Evolutionary conservation across 2,329 filamentous ascomycete genomes (phyloP), one percentile per base, ranked within the genome.

Genomic region (Ophiocordyceps unilateralis): DNA sequence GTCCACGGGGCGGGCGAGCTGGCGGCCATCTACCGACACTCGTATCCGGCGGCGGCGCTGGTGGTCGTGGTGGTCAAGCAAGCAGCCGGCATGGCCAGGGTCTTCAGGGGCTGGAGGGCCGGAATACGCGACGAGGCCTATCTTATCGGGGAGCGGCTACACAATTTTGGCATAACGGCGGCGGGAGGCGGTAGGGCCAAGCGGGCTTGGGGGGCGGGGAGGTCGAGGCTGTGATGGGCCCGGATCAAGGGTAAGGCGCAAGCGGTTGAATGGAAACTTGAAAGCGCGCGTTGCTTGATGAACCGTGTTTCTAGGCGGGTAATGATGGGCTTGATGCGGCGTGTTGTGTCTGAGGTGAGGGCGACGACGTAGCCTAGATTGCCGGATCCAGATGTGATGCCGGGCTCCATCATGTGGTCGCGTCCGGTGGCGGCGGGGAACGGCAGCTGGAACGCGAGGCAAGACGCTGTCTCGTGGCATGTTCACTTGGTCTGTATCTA

Each of bases 41-140:
- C 83, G 14, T 98, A 91, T 58, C 91, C 91, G 0, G 55, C 72
- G 5, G 66, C 72, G 20, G 68, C 70, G 2, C 59, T 75, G 3
- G 58, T 73, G 20, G 65, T 70, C 2, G 51, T 73, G 5, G 53
- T 60, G 4, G 52, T 66, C 4, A 59, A 51, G 44, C 59, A 69
- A 24, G 56, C 63, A 2, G 54, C 72, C 54, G 69, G 71, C 11
- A 56, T 80, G n/a, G 55, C 72, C 9, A 63, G 71, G 39, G 72
- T 85, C 42, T 72, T 91, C 42, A 72, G 74, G 40, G 66, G 76
- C 19, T 96, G 89, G 88, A 77, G 83, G 52, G 70, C 78, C 45
- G 76, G 81, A 45, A 86, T 98, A 40, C 71, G 86, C 34, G 93
- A 98, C 58, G 93, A 98, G 62, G 88, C 93, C 1, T 98, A 98